phyloP scores from a whole-genome alignment of 192 early-diverging fungal genomes.

The Linnemannia schmuckeri region DNA sequence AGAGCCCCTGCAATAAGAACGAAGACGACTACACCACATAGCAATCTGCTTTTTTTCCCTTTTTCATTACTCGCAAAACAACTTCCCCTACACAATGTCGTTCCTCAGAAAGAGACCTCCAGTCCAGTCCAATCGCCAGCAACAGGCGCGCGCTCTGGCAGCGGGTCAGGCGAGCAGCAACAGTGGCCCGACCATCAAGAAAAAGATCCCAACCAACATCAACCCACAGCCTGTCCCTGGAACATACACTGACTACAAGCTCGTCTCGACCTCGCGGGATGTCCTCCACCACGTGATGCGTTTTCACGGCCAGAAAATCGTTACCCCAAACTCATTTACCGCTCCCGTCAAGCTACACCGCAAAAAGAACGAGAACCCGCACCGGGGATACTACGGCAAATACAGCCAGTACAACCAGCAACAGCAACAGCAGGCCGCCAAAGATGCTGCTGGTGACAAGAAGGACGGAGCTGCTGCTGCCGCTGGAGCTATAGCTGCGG shows the following conservation, averaged over 20 bases:
- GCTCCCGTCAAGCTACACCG: constrained; percentile 70
- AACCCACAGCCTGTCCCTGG: constrained; percentile 41
- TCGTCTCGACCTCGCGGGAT: constrained; percentile 67
- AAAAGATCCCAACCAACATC: constrained; percentile 24
- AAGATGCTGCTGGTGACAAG: constrained; percentile 4
- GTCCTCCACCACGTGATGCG: constrained; percentile 79
- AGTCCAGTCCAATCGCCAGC: constrained; percentile 23
- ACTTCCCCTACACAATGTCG: neutral
- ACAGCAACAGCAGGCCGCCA: constrained; percentile 5
- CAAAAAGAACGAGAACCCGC: constrained; percentile 45
- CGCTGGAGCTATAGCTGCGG: constrained; percentile 48
- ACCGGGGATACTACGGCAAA: constrained; percentile 17
- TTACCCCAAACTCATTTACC: constrained; percentile 68
- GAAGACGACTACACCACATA: neutral
- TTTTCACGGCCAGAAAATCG: constrained; percentile 65
- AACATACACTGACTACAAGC: constrained; percentile 71
- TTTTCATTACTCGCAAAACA: neutral
- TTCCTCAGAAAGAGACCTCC: constrained; percentile 39
- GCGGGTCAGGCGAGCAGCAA: neutral
- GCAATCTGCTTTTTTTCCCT: neutral
- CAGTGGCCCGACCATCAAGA: constrained; percentile 33
- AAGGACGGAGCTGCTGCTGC: neutral
- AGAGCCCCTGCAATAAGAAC: neutral
- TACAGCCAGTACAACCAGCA: constrained; percentile 32
- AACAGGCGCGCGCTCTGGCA: constrained; percentile 21